These are phyloP conservation scores for Petunia secreta DNA, from an alignment of 257 asterid species.

Conservation along the genomic window DNA sequence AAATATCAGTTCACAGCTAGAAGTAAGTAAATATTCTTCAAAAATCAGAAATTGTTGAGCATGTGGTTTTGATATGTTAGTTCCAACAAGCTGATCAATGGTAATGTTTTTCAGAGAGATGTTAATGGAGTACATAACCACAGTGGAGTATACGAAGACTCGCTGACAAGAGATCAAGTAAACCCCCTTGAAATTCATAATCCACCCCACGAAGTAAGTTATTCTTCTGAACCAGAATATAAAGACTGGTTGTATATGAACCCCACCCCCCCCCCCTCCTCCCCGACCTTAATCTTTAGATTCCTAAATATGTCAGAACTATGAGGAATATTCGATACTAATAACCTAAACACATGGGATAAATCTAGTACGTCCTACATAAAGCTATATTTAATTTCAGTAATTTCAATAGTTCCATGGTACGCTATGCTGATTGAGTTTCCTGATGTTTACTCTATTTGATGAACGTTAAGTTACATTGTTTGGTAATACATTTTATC, in stretches of 20 bases:
- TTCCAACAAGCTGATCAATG: not conserved
- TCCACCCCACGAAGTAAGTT: conserved; percentile 22
- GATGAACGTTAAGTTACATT: not conserved
- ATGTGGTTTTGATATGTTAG: conserved; percentile 12
- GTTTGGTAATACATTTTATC: not conserved
- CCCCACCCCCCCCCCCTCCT: too few relatives aligned
- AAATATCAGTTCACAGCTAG: conserved; percentile 25
- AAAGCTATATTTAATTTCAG: not conserved
- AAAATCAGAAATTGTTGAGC: conserved; percentile 21
- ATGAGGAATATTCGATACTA: not conserved
- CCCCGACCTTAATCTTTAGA: not conserved
- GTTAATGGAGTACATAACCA: conserved; percentile 13
- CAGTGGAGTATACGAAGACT: conserved; percentile 20
- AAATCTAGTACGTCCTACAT: not conserved
- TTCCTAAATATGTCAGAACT: conserved; percentile 17
- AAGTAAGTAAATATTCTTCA: conserved; percentile 29
- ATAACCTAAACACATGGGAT: not conserved
- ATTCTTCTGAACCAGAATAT: conserved; percentile 5
- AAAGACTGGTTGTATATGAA: not conserved
- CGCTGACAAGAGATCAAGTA: conserved; percentile 17
- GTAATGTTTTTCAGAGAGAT: conserved; percentile 15
- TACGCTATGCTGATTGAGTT: not conserved
- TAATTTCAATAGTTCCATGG: not conserved
- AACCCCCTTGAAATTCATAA: not conserved
- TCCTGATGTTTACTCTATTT: conserved; percentile 11